A percentile compares a stretch with the other conserved stretches of the same genome.
Conservation (phyloP, 176 grass and related monocot species). For the Saccharum officinarum region DNA sequence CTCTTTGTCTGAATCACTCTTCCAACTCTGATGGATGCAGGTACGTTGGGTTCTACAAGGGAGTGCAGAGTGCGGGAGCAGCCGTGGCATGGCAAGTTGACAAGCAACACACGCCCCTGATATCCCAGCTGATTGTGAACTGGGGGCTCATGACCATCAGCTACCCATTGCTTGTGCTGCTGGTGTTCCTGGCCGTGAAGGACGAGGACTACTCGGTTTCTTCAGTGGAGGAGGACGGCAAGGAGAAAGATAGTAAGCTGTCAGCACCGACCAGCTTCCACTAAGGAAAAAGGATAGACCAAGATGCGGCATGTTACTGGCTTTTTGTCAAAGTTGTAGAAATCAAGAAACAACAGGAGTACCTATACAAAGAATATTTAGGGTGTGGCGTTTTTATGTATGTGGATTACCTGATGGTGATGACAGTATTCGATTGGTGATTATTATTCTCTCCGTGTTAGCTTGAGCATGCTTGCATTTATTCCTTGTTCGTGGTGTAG, state of each 20-base stretch:
- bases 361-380: not conserved
- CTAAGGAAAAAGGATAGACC: not conserved
- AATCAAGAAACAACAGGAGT: not conserved
- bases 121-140: constrained; percentile 71
- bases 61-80: constrained; percentile 85
- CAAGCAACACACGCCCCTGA: constrained; percentile 29
- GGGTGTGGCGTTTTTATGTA: not conserved
- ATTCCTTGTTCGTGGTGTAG: not conserved
- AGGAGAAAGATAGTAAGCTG: not conserved
- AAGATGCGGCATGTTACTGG: too few species aligned
- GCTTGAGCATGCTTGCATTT: not conserved
- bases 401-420: not conserved
- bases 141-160: constrained; percentile 79
- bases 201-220: constrained; percentile 42
- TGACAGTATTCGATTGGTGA: not conserved
- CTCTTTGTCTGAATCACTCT: too few species aligned
- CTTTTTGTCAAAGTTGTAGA: not conserved
- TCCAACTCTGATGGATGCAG: constrained; percentile 39
- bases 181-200: constrained; percentile 77
- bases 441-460: not conserved
- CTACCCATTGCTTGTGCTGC: constrained; percentile 68
- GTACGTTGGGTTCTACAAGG: constrained; percentile 94
- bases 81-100: constrained; percentile 87
- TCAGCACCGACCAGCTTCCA: constrained; percentile 31
- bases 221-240: constrained; percentile 36